Conservation (phyloP, 129 eudicot genomes). For the Silybum marianum region DNA sequence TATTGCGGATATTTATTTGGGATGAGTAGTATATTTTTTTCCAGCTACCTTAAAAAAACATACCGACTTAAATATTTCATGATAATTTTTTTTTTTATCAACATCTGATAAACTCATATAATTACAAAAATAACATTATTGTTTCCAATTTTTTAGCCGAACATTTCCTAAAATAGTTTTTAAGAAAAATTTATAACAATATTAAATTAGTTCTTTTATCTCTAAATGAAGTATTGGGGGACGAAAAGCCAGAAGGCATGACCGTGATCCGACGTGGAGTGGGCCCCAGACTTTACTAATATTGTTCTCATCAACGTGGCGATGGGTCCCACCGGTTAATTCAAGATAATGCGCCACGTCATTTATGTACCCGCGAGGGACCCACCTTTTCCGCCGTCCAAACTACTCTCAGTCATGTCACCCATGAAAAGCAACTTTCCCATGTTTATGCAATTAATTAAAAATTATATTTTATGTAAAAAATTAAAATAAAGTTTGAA, state of each 20-base stretch:
- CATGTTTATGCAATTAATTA: background rate
- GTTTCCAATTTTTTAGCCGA: background rate
- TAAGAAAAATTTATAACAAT: too few relatives aligned
- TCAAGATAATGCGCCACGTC: conserved; percentile 20
- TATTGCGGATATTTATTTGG: too few relatives aligned
- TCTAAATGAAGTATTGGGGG: background rate
- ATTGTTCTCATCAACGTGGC: background rate
- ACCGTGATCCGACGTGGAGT: conserved; percentile 35
- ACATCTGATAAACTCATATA: background rate
- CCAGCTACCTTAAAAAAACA: too few relatives aligned
- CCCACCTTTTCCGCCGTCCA: conserved; percentile 34
- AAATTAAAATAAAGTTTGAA: too few relatives aligned
- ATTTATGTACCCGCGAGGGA: background rate
- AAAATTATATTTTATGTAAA: too few relatives aligned
- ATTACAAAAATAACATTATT: background rate
- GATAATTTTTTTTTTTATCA: too few relatives aligned
- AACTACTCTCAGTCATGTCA: conserved; percentile 20
- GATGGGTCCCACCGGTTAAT: conserved; percentile 17
- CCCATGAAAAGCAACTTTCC: conserved; percentile 29
- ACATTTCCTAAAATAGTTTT: background rate
- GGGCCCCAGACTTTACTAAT: background rate
- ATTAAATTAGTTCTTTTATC: background rate
- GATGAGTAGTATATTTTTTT: too few relatives aligned
- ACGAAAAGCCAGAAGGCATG: conserved; percentile 1
- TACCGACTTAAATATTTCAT: too few relatives aligned